Conservation (phyloP, 129 eudicot genomes). For the Gnaphalium uliginosum region DNA sequence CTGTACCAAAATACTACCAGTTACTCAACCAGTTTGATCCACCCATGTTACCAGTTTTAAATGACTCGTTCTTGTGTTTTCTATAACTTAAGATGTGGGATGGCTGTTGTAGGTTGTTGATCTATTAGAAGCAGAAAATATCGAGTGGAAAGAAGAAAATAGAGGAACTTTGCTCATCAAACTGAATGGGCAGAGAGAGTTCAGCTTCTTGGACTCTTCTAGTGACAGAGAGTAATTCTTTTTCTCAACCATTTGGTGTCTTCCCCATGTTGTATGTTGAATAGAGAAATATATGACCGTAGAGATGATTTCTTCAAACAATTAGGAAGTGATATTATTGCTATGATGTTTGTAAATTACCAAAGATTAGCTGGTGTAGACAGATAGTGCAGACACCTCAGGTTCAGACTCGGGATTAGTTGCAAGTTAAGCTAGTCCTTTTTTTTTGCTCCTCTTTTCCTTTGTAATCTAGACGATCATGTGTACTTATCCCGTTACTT, state of each 20-base stretch:
- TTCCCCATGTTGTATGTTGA: slow-evolving; percentile 26
- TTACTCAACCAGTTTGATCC: neutral
- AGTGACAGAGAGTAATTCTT: slow-evolving; percentile 63
- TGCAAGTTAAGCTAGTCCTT: slow-evolving; percentile 28
- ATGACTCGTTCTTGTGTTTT: neutral
- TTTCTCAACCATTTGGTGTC: neutral
- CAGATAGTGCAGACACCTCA: neutral
- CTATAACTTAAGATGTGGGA: slow-evolving; percentile 12
- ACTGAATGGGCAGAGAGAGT: slow-evolving; percentile 76
- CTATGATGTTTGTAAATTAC: slow-evolving; percentile 23
- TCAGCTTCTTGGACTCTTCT: slow-evolving; percentile 78
- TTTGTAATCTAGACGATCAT: neutral
- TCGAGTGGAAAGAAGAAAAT: slow-evolving; percentile 82
- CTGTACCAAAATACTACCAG: neutral
- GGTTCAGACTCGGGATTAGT: slow-evolving; percentile 25
- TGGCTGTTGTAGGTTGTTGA: slow-evolving; percentile 56
- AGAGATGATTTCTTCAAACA: slow-evolving; percentile 19
- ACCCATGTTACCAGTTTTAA: neutral
- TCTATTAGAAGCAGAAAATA: slow-evolving; percentile 68
- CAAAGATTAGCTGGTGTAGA: slow-evolving; percentile 23
- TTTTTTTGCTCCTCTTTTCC: neutral
- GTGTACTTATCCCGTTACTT: slow-evolving; percentile 20
- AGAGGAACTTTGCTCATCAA: slow-evolving; percentile 77
- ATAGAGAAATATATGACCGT: neutral
- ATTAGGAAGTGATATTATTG: slow-evolving; percentile 9